These are phyloP conservation scores for Hypoxylon crocopeplum DNA, from an alignment of 495 filamentous ascomycete species.

Conservation along the genomic window DNA sequence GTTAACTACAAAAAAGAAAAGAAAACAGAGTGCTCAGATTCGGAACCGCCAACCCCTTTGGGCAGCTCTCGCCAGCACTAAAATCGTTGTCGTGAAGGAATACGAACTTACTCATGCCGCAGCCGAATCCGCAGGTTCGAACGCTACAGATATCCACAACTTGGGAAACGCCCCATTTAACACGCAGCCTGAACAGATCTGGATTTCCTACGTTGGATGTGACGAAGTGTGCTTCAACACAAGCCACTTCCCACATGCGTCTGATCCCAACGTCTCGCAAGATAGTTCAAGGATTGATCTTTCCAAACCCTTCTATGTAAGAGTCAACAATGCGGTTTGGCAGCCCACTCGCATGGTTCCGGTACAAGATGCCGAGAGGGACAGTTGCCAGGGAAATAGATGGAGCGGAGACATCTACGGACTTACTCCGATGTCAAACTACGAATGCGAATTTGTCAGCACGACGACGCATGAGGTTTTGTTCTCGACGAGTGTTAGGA, in stretches of 20 bases:
- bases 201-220: constrained; percentile 84
- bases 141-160: constrained; percentile 79
- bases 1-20: constrained; percentile 75
- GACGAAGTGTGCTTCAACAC: constrained; percentile 85
- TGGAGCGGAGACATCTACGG: constrained; percentile 91
- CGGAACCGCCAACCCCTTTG: constrained; percentile 90
- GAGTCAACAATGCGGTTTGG: constrained; percentile 89
- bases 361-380: constrained; percentile 61
- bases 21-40: constrained; percentile 87
- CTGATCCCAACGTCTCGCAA: constrained; percentile 47
- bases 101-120: constrained; percentile 84
- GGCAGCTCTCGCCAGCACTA: constrained; percentile 92
- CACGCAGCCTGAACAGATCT: constrained; percentile 76
- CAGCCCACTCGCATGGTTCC: constrained; percentile 76
- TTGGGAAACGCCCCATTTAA: constrained; percentile 79
- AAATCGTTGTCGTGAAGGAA: constrained; percentile 91
- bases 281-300: constrained; percentile 62
- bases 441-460: constrained; percentile 83
- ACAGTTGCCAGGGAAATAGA: constrained; percentile 48
- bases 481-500: constrained; percentile 81
- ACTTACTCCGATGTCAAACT: constrained; percentile 83
- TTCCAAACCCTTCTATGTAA: constrained; percentile 81
- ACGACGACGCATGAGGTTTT: constrained; percentile 74
- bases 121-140: constrained; percentile 72
- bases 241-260: constrained; percentile 62